Base-by-base conservation (phyloP, 2,329 filamentous ascomycete genomes). In the Colletotrichum tropicale region DNA sequence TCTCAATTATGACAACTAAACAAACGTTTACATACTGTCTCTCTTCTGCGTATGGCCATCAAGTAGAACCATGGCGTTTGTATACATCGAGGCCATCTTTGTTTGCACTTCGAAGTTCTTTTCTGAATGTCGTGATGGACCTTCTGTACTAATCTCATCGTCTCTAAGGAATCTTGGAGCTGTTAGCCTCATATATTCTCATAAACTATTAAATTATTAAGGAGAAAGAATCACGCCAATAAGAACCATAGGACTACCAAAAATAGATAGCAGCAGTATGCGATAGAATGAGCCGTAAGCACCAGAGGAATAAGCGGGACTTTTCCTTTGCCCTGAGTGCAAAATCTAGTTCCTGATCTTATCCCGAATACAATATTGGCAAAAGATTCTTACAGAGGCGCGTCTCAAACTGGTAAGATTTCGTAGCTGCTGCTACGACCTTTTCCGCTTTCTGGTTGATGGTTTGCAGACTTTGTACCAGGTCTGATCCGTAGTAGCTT, bases 201-300 rank as follows among this genome's bases (percentile, higher is more conserved):
- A 38, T 8, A 2, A 9, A 38, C 5, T 1, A 18, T 9, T 16
- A 38, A 38, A 2, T 1, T 2, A 5, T 16, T 9, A 2, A 18
- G 36, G 5, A 38, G 5, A 9, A 8, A 4, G 7, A 38, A 18
- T 38, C 2, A 38, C 4, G 4, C 16, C 9, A 18, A 38, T 4
- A 38, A 16, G 3, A 8, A 18, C 0, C 15, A 16, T 8, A 8
- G 15, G 7, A 36, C 13, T 36, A 15, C 13, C 15, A 16, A 36
- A 36, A 36, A 16, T 7, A 3, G 15, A 38, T 15, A 5, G 16
- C 4, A 9, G 5, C 4, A 5, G 16, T 5, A 38, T 38, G 16
- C 18, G 36, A 16, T 16, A 38, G 6, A 38, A 7, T 38, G 15
- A 8, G 15, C 15, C 16, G 5, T 34, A 15, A 36, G 13, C 13